Percentiles rank a stretch among this genome's conserved stretches.
Conservation (phyloP, 371 early-diverging fungal genomes). For the Saksenaea oblongispora region DNA sequence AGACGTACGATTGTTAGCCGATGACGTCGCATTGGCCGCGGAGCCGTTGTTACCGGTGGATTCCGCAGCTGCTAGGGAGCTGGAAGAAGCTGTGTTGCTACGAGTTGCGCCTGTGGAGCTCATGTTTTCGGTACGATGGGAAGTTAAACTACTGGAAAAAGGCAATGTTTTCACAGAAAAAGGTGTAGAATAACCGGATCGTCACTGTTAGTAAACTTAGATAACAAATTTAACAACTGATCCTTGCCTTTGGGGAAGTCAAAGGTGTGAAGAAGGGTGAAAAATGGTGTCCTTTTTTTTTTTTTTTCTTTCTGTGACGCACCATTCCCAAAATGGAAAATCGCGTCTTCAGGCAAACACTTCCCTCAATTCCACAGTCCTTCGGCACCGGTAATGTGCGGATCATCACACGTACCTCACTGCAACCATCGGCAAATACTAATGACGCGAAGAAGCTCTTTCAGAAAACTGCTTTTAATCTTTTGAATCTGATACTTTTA, state of each 20-base stretch:
- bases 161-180: not conserved
- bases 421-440: no score
- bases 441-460: no score
- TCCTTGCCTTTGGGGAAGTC: conserved; percentile 1
- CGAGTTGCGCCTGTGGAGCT: conserved; percentile 38
- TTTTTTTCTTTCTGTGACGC: not conserved
- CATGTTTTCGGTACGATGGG: conserved; percentile 21
- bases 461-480: no score
- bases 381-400: no score
- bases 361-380: no score
- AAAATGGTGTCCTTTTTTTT: not conserved
- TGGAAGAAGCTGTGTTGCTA: conserved; percentile 13
- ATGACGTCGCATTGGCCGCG: conserved; percentile 17
- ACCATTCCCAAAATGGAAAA: not conserved
- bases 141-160: not conserved
- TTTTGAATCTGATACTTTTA: no score
- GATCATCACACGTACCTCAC: no score
- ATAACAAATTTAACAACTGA: conserved; percentile 3
- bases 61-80: conserved; percentile 8
- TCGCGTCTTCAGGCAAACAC: not conserved
- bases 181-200: not conserved
- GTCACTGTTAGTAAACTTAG: conserved; percentile 1
- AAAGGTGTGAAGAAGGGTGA: not conserved
- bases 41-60: conserved; percentile 10
- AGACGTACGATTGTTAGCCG: conserved; percentile 18